Evolutionary conservation across 2,329 filamentous ascomycete genomes (phyloP), one percentile per base, ranked within the genome.

Genomic region (Akanthomyces uredinophilus): DNA sequence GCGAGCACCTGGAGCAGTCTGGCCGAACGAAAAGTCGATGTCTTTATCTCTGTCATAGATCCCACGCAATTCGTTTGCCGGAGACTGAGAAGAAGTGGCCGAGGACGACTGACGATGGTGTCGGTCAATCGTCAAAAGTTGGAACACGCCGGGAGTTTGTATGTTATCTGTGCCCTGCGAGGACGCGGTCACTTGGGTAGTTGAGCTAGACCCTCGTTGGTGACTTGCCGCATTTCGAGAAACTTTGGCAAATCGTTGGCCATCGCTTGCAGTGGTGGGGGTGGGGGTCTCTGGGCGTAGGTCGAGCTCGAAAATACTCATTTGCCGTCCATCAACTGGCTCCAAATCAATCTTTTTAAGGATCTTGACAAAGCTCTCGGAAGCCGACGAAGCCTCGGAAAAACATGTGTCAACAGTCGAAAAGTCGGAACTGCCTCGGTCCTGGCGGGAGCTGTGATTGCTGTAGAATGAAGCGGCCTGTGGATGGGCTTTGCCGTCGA

Each of bases 251-350:
- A 53, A 53, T 14, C 29, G 24, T 46, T 29, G 24, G 20, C 47
- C 58, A 16, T 37, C 27, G 29, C 27, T 44, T 41, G 39, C n/a
- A 27, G 22, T 41, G 39, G 27, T 14, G 24, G 49, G 58, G n/a
- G 58, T 60, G 7, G 57, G 57, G 3, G 47, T 60, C 27, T 60
- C 58, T 16, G 49, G 46, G 7, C 37, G 39, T 14, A 53, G 11
- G 10, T 54, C 58, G 6, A 60, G 49, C 35, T 60, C 22, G 18
- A 60, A 60, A 39, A 60, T 53, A 29, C 58, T 60, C 58, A 60
- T 60, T 29, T 60, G 39, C 8, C 58, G 58, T 14, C 58, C 58
- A 20, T 53, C 39, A 16, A 53, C 5, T n/a, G 49, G 58, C 10
- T 46, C 35, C 22, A 60, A 20, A 14, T 60, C 58, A 20, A 41